A percentile compares a stretch with the other conserved stretches of the same genome.
These are phyloP conservation scores for Penicillium sp. DNA, from an alignment of 2,329 filamentous ascomycete species.

Conservation along the genomic window DNA sequence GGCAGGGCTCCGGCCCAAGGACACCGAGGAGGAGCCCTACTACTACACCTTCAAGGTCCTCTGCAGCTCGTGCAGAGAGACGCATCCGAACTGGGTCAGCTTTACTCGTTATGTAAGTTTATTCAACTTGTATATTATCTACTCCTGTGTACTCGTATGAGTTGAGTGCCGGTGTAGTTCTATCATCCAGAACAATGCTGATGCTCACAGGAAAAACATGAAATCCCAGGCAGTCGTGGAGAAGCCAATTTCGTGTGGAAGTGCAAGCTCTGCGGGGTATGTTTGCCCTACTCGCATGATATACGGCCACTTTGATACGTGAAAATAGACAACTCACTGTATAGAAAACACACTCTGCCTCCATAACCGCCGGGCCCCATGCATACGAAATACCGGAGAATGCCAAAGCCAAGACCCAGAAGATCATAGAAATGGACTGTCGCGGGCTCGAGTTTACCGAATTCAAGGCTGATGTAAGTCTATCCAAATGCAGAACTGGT, in stretches of 20 bases:
- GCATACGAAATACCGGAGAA: constrained; percentile 53
- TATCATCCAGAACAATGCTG: not conserved
- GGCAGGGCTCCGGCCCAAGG: constrained; percentile 79
- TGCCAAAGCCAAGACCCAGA: constrained; percentile 62
- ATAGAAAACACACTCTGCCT: constrained; percentile 60
- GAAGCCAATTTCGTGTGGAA: constrained; percentile 99
- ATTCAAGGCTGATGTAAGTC: constrained; percentile 78
- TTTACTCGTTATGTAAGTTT: constrained; percentile 84
- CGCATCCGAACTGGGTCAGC: constrained; percentile 78
- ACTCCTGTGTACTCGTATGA: not conserved
- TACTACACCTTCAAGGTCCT: constrained; percentile 98
- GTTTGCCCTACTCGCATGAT: not conserved
- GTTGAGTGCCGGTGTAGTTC: not conserved
- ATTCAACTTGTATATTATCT: no score
- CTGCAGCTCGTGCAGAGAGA: constrained; percentile 95
- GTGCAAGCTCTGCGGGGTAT: constrained; percentile 95
- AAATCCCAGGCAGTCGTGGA: constrained; percentile 86
- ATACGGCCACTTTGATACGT: no score
- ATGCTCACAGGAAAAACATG: constrained; percentile 68
- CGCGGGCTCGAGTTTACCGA: constrained; percentile 87
- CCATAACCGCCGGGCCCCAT: constrained; percentile 69
- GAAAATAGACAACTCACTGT: not conserved
- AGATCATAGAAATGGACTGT: constrained; percentile 88
- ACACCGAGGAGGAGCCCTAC: constrained; percentile 78
- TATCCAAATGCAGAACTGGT: not conserved